Conservation (phyloP, 305 asterid genomes). For the Solanum hybrid region DNA sequence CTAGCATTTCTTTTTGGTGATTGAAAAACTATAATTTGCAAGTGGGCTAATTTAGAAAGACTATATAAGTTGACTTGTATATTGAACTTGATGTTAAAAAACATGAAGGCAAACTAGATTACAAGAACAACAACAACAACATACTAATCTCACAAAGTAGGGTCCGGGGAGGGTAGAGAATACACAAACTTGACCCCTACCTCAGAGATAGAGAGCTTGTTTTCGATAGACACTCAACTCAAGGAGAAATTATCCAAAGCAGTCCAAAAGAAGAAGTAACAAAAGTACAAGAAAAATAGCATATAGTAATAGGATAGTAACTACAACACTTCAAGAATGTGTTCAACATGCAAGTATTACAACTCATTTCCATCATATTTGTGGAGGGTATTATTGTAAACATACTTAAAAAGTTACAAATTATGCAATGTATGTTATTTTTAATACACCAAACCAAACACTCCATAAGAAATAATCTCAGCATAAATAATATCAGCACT, state of each 20-base stretch:
- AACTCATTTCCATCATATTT: not conserved
- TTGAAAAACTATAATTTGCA: not conserved
- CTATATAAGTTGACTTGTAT: not conserved
- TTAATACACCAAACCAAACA: not conserved
- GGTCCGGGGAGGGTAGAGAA: not conserved
- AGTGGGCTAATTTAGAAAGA: not conserved
- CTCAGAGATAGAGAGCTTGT: not conserved
- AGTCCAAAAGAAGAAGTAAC: not conserved
- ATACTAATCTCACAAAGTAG: not conserved
- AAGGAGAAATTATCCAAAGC: not conserved
- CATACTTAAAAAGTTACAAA: not conserved
- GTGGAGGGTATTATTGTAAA: not conserved
- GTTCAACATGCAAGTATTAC: not conserved
- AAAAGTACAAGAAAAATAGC: not conserved
- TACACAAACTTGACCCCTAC: not conserved
- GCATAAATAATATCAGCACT: not conserved
- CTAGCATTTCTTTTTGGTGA: not conserved
- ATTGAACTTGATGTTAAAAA: not conserved
- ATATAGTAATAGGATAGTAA: not conserved
- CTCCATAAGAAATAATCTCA: not conserved
- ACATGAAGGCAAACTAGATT: not conserved
- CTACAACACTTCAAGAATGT: not conserved
- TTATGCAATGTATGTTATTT: not conserved
- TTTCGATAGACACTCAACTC: not conserved
- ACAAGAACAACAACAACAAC: not conserved